phyloP scores from a whole-genome alignment of 495 filamentous ascomycete species.

The Penicillium maclennaniae region DNA sequence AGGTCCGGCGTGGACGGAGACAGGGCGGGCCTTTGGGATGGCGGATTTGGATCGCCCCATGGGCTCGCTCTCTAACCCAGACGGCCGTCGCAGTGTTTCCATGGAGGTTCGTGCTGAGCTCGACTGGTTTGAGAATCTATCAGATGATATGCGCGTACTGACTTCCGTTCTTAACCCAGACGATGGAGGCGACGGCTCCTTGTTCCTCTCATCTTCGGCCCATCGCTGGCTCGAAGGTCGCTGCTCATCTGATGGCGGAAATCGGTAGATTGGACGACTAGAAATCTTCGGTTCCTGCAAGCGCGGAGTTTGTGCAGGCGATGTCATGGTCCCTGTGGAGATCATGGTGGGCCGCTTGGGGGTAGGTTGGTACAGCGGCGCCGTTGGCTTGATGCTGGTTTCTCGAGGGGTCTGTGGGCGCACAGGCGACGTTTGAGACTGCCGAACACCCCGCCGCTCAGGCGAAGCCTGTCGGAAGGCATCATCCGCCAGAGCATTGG shows the following conservation, averaged over 20 bases:
- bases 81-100: constrained; percentile 63
- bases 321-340: constrained; percentile 93
- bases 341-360: constrained; percentile 68
- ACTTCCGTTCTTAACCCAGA: constrained; percentile 36
- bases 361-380: constrained; percentile 55
- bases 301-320: constrained; percentile 60
- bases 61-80: constrained; percentile 56
- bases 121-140: constrained; percentile 47
- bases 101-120: constrained; percentile 76
- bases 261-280: constrained; percentile 56
- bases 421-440: constrained; percentile 27
- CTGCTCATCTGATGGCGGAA: constrained; percentile 53
- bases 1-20: constrained; percentile 74
- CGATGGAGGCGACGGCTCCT: constrained; percentile 30
- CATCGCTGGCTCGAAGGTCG: constrained; percentile 54
- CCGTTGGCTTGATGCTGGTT: constrained; percentile 19
- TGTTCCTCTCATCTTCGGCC: constrained; percentile 32
- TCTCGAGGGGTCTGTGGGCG: constrained; percentile 21
- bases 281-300: constrained; percentile 39
- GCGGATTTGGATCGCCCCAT: constrained; percentile 60
- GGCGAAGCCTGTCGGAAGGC: constrained; percentile 59
- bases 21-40: constrained; percentile 59
- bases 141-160: constrained; percentile 48
- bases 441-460: constrained; percentile 27
- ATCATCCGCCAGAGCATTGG: constrained; percentile 83